Evolutionary conservation across 2,329 filamentous ascomycete species (phyloP).

Genomic region (Exophiala oligosperma): DNA sequence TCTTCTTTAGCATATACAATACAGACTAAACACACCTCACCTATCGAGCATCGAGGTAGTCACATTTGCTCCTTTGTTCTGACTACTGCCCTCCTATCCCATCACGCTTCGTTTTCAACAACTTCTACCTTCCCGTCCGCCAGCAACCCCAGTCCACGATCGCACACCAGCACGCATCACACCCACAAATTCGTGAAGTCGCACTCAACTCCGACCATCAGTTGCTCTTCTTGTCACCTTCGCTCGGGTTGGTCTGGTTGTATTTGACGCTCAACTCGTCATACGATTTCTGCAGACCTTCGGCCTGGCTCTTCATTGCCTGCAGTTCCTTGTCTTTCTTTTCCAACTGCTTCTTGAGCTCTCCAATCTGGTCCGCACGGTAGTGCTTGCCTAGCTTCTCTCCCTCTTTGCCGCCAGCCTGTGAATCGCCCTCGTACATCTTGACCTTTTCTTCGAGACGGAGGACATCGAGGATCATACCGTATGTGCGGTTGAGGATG

Average conservation of each 20-base stretch:
- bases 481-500: constrained; percentile 97
- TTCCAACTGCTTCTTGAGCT: constrained; percentile 69
- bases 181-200: neutral
- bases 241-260: constrained; percentile 49
- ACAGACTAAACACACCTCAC: no score
- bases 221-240: constrained; percentile 55
- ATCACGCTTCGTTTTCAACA: no score
- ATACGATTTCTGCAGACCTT: constrained; percentile 82
- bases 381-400: constrained; percentile 73
- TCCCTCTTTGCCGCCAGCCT: constrained; percentile 64
- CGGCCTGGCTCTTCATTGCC: constrained; percentile 88
- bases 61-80: no score
- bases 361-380: constrained; percentile 70
- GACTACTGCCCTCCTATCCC: no score
- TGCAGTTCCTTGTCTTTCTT: constrained; percentile 81
- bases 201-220: constrained; percentile 35
- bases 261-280: constrained; percentile 82
- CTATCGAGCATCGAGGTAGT: no score
- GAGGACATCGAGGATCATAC: constrained; percentile 90
- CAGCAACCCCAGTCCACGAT: neutral
- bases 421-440: constrained; percentile 69
- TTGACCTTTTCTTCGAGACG: constrained; percentile 91
- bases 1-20: no score
- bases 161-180: no score
- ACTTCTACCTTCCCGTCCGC: no score